Percentiles rank a stretch among this genome's conserved stretches.
Conservation (phyloP, 192 early-diverging fungal genomes). For the Coemansia sp. region DNA sequence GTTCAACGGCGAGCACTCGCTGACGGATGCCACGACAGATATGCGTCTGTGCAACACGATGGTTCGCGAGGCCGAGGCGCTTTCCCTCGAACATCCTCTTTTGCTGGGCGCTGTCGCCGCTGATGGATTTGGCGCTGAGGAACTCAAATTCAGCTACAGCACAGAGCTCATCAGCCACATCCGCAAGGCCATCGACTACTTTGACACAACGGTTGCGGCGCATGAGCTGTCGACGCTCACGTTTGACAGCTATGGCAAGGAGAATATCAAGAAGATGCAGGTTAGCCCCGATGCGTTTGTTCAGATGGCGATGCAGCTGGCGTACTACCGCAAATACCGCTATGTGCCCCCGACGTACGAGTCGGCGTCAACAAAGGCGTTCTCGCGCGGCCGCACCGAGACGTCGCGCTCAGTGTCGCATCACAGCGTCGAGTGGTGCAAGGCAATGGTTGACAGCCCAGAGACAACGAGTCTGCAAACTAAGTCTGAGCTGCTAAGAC, state of each 20-base stretch:
- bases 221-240: conserved; percentile 68
- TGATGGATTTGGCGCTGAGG: conserved; percentile 28
- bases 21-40: conserved; percentile 81
- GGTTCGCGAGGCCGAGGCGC: conserved; percentile 59
- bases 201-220: conserved; percentile 63
- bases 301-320: conserved; percentile 78
- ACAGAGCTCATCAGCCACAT: conserved; percentile 57
- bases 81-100: neutral
- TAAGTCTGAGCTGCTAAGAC: conserved; percentile 54
- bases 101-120: neutral
- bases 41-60: conserved; percentile 69
- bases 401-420: conserved; percentile 73
- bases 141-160: conserved; percentile 58
- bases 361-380: conserved; percentile 68
- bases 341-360: conserved; percentile 70
- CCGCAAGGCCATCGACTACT: conserved; percentile 60
- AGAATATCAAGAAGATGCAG: conserved; percentile 63
- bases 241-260: conserved; percentile 75
- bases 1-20: conserved; percentile 71
- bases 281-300: conserved; percentile 70
- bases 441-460: conserved; percentile 55
- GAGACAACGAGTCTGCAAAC: conserved; percentile 48
- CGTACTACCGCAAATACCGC: conserved; percentile 66
- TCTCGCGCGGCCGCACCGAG: conserved; percentile 71
- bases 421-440: conserved; percentile 59